Base-by-base conservation (phyloP, 148 eudicot genomes). In the Talinum fruticosum region DNA sequence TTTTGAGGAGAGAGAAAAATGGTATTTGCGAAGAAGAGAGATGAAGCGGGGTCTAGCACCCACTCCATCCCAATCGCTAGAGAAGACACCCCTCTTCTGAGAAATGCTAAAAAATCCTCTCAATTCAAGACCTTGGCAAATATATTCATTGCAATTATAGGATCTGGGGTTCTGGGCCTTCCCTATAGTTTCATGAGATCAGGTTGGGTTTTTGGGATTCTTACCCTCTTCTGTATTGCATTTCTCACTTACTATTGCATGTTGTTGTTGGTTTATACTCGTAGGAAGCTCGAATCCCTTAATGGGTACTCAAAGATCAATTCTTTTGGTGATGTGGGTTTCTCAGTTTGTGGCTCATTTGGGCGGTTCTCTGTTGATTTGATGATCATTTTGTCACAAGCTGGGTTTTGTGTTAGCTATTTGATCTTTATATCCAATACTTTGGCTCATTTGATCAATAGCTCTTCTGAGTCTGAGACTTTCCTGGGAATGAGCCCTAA, bases 271-370 rank as follows among this genome's bases (percentile, higher is more conserved):
- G 85, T 92, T 78, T 35, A 80, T 12, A 88, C 92, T 16, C 80
- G 94, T 6, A 76, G 85, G 10, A 87, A 81, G 61, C 85, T 92
- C 18, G 91, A 90, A 62, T 77, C 88, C 33, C 34, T 59, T 0
- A 35, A 76, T 33, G 84, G 83, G 1, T 84, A 62, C 72, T 57
- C 89, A 34, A 92, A 88, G 72, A 90, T 92, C 69, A 76, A 78
- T 0, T 92, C 97, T 7, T 92, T 92, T 79, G 97, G 97, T 44
- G 94, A 92, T 85, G 69, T 92, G 69, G 97, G 97, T 18, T 92
- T 80, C 49, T 72, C 86, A 44, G 97, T 88, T 35, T 88, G 94
- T 80, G 97, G 97, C 7, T 77, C 88, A 30, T 1, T 82, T 51
- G 97, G 97, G n/a, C 78, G 90, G 15, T 79, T 83, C 10, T 80